phyloP scores from a whole-genome alignment of 305 asterid species.

The Solanum chacoense region DNA sequence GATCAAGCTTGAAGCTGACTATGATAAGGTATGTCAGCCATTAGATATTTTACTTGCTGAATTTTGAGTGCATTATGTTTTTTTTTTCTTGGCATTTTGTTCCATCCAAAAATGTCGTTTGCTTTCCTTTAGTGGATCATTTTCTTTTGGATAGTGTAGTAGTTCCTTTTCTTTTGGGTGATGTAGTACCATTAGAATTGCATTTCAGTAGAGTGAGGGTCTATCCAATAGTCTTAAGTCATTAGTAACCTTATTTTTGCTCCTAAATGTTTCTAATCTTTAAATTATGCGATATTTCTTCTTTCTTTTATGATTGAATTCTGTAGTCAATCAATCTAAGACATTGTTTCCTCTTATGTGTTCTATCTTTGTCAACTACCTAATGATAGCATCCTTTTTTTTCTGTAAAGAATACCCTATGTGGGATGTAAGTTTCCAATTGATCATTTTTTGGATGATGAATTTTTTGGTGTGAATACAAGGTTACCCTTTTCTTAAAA shows the following conservation, averaged over 20 bases:
- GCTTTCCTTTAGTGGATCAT: not conserved
- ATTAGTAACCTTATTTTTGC: not conserved
- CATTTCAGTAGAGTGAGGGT: not conserved
- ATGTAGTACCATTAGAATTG: not conserved
- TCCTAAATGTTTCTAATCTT: not conserved
- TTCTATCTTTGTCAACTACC: not conserved
- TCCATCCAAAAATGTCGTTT: not conserved
- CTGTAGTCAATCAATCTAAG: not conserved
- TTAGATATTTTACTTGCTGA: not conserved
- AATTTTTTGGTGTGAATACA: too few species aligned
- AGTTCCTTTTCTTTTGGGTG: not conserved
- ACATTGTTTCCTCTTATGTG: not conserved
- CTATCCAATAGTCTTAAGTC: not conserved
- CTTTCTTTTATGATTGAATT: not conserved
- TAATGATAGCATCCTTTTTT: not conserved
- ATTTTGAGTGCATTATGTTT: not conserved
- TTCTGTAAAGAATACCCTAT: too few species aligned
- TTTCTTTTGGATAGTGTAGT: not conserved
- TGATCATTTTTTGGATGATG: too few species aligned
- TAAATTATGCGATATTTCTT: not conserved
- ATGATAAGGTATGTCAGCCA: constrained; percentile 66
- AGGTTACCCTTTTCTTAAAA: too few species aligned
- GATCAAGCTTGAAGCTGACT: constrained; percentile 98
- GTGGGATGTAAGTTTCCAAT: too few species aligned
- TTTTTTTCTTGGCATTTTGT: not conserved